Evolutionary conservation across 768 basidiomycete genomes (phyloP), one percentile per base, ranked within the genome.

Genomic region (Mycena crocata): DNA sequence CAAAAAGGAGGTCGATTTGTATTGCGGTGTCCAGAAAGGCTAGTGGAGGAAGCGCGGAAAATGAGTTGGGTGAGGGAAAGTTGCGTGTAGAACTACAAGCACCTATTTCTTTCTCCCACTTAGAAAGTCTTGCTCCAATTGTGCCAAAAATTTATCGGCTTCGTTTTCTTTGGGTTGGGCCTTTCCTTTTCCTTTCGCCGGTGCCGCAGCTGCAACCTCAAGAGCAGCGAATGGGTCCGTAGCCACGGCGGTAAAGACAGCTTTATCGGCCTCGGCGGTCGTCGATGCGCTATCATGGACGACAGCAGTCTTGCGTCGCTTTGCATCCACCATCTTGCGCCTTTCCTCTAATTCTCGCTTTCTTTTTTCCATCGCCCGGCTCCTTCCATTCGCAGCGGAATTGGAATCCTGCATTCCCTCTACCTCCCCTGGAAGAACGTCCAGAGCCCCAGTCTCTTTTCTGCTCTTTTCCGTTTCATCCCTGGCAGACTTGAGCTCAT

Each of bases 321-420:
- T 92, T 28, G 89, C 90, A 48, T 91, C 90, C 26, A 93, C 69
- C 66, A 87, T 40, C 70, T 83, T 82, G 58, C 85, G 78, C 70
- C 93, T 80, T 72, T 92, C 90, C 74, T 93, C 93, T 1, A 93
- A 70, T 62, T 93, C 90, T 64, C 89, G 81, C 75, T 91, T 92
- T 72, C 92, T 82, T 79, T 93, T 93, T 77, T 90, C 89, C 83
- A 86, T 82, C 23, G 89, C 88, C 60, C 88, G 79, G 72, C 89
- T 90, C 72, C 78, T 81, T 31, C 68, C 68, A 42, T 52, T 66
- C 23, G 74, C 68, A 23, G 60, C 76, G 31, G 76, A 71, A 60
- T 74, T 76, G 7, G 72, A 78, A 35, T 81, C 82, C 19, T 80
- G 83, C 90, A 94, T 91, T 3, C 93, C 94, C 73, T 94, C 93